Conservation (phyloP, 1,284 basidiomycete genomes). For the Sanghuangporus sanghuang region DNA sequence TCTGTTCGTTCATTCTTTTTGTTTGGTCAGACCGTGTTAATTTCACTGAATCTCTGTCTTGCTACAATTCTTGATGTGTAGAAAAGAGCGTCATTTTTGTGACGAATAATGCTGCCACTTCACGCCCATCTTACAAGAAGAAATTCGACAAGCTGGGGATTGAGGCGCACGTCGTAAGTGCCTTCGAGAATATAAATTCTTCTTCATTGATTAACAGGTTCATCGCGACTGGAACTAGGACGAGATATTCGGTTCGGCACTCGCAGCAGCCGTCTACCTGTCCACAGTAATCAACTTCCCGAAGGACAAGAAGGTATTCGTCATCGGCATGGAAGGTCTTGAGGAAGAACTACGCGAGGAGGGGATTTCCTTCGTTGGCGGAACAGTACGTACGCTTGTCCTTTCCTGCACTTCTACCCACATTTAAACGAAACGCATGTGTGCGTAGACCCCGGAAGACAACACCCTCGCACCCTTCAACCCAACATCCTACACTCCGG, state of each 20-base stretch:
- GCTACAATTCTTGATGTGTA: conserved; percentile 23
- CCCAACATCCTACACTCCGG: conserved; percentile 66
- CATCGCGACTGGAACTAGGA: conserved; percentile 44
- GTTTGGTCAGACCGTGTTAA: neutral
- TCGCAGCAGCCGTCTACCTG: conserved; percentile 90
- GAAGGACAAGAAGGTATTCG: conserved; percentile 91
- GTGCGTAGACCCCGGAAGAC: conserved; percentile 72
- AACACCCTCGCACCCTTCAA: conserved; percentile 70
- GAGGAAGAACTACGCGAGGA: conserved; percentile 90
- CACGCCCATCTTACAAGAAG: conserved; percentile 78
- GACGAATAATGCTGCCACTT: conserved; percentile 98
- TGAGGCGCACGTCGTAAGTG: conserved; percentile 74
- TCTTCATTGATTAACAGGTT: neutral
- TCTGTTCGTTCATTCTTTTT: conserved; percentile 31
- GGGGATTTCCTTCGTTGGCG: conserved; percentile 78
- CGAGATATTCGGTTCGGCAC: conserved; percentile 95
- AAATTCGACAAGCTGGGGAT: conserved; percentile 92
- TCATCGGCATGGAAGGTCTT: conserved; percentile 89
- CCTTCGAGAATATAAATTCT: neutral
- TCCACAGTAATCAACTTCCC: conserved; percentile 87
- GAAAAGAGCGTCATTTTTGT: conserved; percentile 93
- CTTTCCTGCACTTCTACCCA: neutral
- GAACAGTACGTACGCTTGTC: conserved; percentile 59
- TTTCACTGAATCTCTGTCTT: neutral
- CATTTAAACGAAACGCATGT: neutral